Percentiles rank a stretch among this genome's conserved stretches.
Conservation (phyloP, 2,329 filamentous ascomycete genomes). For the Aspergillus sp. region DNA sequence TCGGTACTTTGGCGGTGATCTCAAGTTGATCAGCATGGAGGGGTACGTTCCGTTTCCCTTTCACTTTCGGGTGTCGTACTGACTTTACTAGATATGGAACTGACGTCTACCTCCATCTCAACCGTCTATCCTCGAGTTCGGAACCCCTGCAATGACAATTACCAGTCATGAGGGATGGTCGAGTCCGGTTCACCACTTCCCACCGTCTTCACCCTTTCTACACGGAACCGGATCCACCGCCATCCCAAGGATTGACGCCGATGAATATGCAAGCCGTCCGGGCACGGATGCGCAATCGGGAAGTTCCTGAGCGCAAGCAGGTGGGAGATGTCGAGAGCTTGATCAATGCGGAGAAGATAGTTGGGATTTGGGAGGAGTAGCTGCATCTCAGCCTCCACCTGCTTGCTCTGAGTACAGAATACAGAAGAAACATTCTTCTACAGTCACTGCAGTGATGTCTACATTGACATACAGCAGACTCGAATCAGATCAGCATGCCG, state of each 20-base stretch:
- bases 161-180: constrained; percentile 79
- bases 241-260: constrained; percentile 47
- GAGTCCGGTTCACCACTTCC: constrained; percentile 37
- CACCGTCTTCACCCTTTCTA: constrained; percentile 35
- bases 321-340: constrained; percentile 80
- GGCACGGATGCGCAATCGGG: constrained; percentile 62
- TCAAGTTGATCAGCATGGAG: constrained; percentile 99
- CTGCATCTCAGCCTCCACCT: constrained; percentile 1
- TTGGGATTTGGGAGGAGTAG: constrained; percentile 6
- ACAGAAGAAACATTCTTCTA: not conserved
- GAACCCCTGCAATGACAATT: constrained; percentile 90
- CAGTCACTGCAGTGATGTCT: too few relatives aligned
- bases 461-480: too few relatives aligned
- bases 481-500: too few relatives aligned
- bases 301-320: constrained; percentile 80
- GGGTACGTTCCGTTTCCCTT: constrained; percentile 56
- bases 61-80: constrained; percentile 1
- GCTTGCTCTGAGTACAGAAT: not conserved
- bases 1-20: constrained; percentile 91
- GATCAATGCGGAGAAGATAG: constrained; percentile 49
- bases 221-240: constrained; percentile 26
- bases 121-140: constrained; percentile 87
- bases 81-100: constrained; percentile 71
- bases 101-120: constrained; percentile 96
- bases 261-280: constrained; percentile 54